Conservation (phyloP, 2,329 filamentous ascomycete species). For the Seiridium unicorne region DNA sequence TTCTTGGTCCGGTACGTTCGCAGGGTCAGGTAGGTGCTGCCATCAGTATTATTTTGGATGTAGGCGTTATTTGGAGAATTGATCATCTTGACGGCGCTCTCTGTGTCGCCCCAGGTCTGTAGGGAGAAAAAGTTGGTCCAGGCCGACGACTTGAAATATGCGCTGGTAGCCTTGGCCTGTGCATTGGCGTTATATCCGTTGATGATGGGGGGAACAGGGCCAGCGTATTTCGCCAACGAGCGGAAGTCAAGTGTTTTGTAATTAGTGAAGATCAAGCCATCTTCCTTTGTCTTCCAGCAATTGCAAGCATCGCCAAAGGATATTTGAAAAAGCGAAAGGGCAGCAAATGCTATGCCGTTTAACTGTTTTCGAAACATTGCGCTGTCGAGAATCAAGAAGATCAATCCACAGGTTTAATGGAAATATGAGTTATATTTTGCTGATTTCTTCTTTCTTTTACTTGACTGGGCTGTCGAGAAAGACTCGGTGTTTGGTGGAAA, state of each 20-base stretch:
- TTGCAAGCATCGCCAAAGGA: not conserved
- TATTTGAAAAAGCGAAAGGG: not conserved
- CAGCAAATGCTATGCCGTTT: not conserved
- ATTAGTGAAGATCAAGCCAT: not conserved
- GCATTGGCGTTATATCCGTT: not conserved
- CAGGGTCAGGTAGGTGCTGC: not conserved
- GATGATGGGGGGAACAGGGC: not conserved
- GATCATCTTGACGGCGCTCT: not conserved
- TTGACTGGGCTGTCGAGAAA: not conserved
- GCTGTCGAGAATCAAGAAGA: not conserved
- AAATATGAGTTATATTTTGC: not conserved
- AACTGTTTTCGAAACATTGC: not conserved
- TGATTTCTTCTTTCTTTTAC: not conserved
- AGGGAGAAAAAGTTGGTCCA: conserved; percentile 1
- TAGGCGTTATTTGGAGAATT: not conserved
- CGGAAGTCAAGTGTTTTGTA: not conserved
- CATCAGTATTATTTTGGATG: conserved; percentile 1
- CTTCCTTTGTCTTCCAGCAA: conserved; percentile 2
- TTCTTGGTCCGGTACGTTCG: not conserved
- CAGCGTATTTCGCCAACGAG: not conserved
- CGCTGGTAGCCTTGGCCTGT: not conserved
- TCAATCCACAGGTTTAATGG: not conserved
- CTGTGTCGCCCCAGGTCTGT: not conserved
- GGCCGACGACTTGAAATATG: not conserved
- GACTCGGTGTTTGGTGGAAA: not conserved